Evolutionary conservation across 306 rosid genomes (phyloP), one percentile per base, ranked within the genome.

Genomic region (Vicia sativa): DNA sequence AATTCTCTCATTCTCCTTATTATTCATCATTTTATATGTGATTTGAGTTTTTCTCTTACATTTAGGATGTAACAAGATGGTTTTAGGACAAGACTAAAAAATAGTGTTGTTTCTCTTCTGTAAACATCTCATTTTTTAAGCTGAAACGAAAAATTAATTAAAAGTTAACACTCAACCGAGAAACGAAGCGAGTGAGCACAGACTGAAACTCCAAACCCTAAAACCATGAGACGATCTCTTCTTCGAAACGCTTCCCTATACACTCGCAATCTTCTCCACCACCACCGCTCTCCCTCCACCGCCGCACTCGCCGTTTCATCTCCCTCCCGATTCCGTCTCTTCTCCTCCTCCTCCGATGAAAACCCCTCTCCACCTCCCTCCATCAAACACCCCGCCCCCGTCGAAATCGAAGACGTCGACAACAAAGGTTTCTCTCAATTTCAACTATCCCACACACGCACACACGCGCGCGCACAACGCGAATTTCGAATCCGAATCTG

Each of bases 371-470:
- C 61, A 6, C 2, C 8, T 26, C 61, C 38, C 37, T 6, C 61
- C 61, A 26, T 11, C 4, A 65, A 65, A 28, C n/a, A 48, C 31
- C 2, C 14, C 50, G 71, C 74, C 12, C 8, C 83, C 23, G 8
- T 65, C 8, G 76, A 70, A 1, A 58, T 74, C 5, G 35, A 85
- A 39, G 88, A 90, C 43, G 76, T 87, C 64, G 34, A 16, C 50
- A 79, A 84, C 85, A 82, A 87, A 85, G 95, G 96, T 90, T 35
- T 53, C 54, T n/a, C n/a, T 11, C 11, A 9, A 4, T 48, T 3
- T 35, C 21, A 15, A 34, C 16, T n/a, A 5, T 35, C 11, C 42
- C 3, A 11, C 4, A 29, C 52, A n/a, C n/a, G n/a, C n/a, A n/a
- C n/a, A n/a, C n/a, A n/a, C n/a, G n/a, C n/a, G n/a, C n/a, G n/a